Conservation (phyloP, 768 basidiomycete genomes). For the Suillus tomentosus region DNA sequence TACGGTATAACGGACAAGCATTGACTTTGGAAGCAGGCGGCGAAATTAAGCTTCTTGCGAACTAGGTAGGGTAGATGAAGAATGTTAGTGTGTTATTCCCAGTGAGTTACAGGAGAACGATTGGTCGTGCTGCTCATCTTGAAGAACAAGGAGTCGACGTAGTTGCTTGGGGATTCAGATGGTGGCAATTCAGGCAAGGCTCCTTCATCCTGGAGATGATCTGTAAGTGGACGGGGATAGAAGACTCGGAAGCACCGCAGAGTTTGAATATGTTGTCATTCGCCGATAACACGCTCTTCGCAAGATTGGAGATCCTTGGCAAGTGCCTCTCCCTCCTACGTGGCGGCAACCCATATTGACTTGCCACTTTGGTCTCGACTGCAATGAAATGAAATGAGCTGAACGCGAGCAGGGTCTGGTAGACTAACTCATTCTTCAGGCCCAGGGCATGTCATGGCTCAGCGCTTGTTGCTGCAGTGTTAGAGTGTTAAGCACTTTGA, state of each 20-base stretch:
- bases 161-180: conserved; percentile 42
- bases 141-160: conserved; percentile 11
- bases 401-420: background rate
- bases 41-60: conserved; percentile 42
- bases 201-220: conserved; percentile 22
- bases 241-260: conserved; percentile 36
- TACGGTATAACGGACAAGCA: conserved; percentile 37
- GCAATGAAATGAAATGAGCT: background rate
- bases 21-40: conserved; percentile 25
- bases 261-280: conserved; percentile 41
- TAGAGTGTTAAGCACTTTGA: background rate
- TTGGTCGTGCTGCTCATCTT: too few species aligned
- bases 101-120: conserved; percentile 20
- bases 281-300: conserved; percentile 13
- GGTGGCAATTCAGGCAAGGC: conserved; percentile 35
- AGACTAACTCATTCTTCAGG: background rate
- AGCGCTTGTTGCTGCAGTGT: background rate
- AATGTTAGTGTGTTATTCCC: conserved; percentile 34
- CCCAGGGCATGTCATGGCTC: background rate
- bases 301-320: conserved; percentile 33
- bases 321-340: conserved; percentile 17
- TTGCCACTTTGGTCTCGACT: background rate
- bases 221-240: background rate
- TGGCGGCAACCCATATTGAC: background rate
- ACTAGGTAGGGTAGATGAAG: conserved; percentile 41